These are phyloP conservation scores for Capronia americana DNA, from an alignment of 2,329 filamentous ascomycete genomes.

Conservation along the genomic window DNA sequence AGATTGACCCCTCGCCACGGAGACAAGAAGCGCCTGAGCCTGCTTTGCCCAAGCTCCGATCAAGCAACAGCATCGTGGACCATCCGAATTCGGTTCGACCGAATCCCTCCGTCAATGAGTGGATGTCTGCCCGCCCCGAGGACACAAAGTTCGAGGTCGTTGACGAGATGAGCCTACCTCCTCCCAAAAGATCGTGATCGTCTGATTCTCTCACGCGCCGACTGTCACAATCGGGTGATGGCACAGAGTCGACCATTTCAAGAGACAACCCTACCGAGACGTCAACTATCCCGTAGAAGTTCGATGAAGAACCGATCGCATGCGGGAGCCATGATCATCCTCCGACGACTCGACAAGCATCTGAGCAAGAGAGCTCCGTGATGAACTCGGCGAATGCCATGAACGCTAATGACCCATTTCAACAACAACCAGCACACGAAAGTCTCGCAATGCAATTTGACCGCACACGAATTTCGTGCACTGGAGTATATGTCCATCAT, in stretches of 20 bases:
- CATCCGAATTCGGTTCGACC: background rate
- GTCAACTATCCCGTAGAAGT: slow-evolving; percentile 26
- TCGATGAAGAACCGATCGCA: no score
- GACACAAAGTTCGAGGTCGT: background rate
- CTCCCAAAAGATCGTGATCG: slow-evolving; percentile 27
- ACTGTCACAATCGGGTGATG: slow-evolving; percentile 21
- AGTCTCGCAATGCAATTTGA: no score
- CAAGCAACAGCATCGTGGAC: background rate
- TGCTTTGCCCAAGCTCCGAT: background rate
- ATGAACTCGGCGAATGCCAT: no score
- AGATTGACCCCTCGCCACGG: background rate
- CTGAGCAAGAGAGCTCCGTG: no score
- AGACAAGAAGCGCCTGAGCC: background rate
- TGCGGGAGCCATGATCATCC: no score
- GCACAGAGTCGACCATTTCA: slow-evolving; percentile 20
- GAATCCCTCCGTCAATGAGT: background rate
- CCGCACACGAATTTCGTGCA: no score
- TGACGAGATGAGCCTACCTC: slow-evolving; percentile 22
- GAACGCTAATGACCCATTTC: no score
- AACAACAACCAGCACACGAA: no score
- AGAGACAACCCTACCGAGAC: slow-evolving; percentile 28
- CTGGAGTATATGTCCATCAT: no score
- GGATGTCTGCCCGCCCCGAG: background rate
- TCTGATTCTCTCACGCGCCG: slow-evolving; percentile 12
- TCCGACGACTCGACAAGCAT: no score